phyloP scores from a whole-genome alignment of 208 protist genomes.

The Trypanosoma grayi region DNA sequence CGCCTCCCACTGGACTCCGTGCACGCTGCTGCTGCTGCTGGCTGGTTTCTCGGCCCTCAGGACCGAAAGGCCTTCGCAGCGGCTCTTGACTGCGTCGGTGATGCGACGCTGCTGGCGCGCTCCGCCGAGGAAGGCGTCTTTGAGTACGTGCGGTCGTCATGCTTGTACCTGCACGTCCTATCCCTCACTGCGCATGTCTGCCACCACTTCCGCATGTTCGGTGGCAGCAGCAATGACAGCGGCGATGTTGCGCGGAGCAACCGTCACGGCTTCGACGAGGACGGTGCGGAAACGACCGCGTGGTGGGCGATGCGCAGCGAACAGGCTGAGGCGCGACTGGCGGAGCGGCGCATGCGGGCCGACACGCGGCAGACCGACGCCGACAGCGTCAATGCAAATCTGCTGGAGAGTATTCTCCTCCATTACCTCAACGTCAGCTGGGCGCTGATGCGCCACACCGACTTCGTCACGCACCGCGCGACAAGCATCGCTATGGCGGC shows the following conservation, averaged over 20 bases:
- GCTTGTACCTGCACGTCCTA: constrained; percentile 69
- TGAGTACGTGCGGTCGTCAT: constrained; percentile 49
- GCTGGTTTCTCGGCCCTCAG: constrained; percentile 33
- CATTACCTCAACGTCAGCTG: constrained; percentile 70
- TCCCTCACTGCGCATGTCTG: constrained; percentile 35
- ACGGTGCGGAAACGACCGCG: background rate
- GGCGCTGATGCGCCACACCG: constrained; percentile 42
- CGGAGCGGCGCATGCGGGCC: constrained; percentile 5
- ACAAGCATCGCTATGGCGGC: constrained; percentile 32
- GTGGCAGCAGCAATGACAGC: constrained; percentile 3
- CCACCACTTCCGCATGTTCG: constrained; percentile 35
- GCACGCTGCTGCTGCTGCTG: constrained; percentile 27
- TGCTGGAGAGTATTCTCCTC: constrained; percentile 55
- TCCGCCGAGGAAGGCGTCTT: constrained; percentile 48
- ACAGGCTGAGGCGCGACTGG: constrained; percentile 2
- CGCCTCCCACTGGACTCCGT: constrained; percentile 40
- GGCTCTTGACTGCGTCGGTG: background rate
- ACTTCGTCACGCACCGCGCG: constrained; percentile 59
- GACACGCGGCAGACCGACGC: constrained; percentile 43
- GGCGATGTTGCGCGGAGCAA: background rate
- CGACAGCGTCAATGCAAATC: constrained; percentile 45
- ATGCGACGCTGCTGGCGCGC: background rate
- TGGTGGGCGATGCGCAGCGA: background rate
- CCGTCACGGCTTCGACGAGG: constrained; percentile 10
- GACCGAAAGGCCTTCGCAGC: constrained; percentile 20